Evolutionary conservation across 1,284 basidiomycete genomes (phyloP), one percentile per base, ranked within the genome.

Genomic region (Ganoderma meredithae): DNA sequence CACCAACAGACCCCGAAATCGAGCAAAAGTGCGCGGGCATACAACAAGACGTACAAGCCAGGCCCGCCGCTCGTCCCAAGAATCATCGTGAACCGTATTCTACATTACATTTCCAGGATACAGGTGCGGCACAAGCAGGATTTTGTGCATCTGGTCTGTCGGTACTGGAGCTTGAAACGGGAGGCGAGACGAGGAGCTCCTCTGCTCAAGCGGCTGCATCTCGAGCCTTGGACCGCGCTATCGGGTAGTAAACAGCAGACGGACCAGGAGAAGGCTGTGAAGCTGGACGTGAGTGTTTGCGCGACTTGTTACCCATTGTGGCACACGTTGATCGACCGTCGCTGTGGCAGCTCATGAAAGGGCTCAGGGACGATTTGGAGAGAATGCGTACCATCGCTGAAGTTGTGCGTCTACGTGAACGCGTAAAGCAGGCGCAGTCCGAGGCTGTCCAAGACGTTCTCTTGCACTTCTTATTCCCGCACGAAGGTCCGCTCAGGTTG

Each of bases 81-180:
- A 19, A 85, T 94, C 72, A 90, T 94, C 62, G 86, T 93, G 36
- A 87, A 92, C 22, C 88, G 91, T 12, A 90, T 99, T 52, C 75
- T 92, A 40, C 86, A 90, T 56, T 98, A 99, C 76, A 90, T 95
- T 43, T 79, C 81, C 60, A 93, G 90, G 73, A 83, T 98, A 60
- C 84, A 80, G 43, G 82, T 98, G 1, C 84, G 92, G 66, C 95
- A 95, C 77, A 95, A 94, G 77, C 78, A 82, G 2, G 91, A 93
- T 41, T 94, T 97, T 64, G 81, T 99, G 4, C 87, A 90, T 62
- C 81, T 91, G 75, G 84, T 97, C 43, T 97, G 95, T 74, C 88
- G 91, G 73, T 99, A 98, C 78, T 99, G 97, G 97, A 98, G 97
- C 77, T 79, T 99, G 79, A 99, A 99, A 81, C 84, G 97, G 6